These are phyloP conservation scores for Symbiodinium natans DNA, from an alignment of 73 alveolate genomes.

Conservation along the genomic window DNA sequence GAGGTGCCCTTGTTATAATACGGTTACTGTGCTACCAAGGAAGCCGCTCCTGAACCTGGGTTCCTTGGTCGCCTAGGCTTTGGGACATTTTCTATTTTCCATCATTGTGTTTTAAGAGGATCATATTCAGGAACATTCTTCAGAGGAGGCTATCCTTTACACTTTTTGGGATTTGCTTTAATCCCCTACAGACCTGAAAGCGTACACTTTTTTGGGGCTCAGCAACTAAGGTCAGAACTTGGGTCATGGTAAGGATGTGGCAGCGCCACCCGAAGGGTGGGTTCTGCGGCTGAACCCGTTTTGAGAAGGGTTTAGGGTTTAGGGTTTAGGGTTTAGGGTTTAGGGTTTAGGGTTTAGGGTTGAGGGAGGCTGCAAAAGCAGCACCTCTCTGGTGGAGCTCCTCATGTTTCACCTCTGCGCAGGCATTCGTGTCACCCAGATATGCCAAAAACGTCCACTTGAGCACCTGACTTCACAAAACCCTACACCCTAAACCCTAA, in stretches of 20 bases:
- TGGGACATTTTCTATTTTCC: not conserved
- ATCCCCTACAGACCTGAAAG: too few relatives aligned
- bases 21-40: not conserved
- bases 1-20: too few relatives aligned
- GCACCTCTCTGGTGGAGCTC: not conserved
- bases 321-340: too few relatives aligned
- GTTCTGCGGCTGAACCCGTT: constrained; percentile 60
- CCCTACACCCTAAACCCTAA: too few relatives aligned
- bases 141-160: too few relatives aligned
- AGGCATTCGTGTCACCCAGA: not conserved
- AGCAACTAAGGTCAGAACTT: constrained; percentile 30
- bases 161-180: not conserved
- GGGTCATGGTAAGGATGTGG: constrained; percentile 26
- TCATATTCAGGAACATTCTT: too few relatives aligned
- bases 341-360: too few relatives aligned
- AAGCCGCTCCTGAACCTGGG: constrained; percentile 70
- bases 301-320: not conserved
- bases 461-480: too few relatives aligned
- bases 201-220: too few relatives aligned
- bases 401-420: not conserved
- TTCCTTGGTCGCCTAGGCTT: too few relatives aligned
- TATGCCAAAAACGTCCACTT: too few relatives aligned
- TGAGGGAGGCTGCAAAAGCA: too few relatives aligned
- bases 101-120: not conserved
- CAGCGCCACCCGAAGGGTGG: constrained; percentile 77